Percentiles rank a stretch among this genome's conserved stretches.
These are phyloP conservation scores for Lantana camara DNA, from an alignment of 257 asterid genomes.

Conservation along the genomic window DNA sequence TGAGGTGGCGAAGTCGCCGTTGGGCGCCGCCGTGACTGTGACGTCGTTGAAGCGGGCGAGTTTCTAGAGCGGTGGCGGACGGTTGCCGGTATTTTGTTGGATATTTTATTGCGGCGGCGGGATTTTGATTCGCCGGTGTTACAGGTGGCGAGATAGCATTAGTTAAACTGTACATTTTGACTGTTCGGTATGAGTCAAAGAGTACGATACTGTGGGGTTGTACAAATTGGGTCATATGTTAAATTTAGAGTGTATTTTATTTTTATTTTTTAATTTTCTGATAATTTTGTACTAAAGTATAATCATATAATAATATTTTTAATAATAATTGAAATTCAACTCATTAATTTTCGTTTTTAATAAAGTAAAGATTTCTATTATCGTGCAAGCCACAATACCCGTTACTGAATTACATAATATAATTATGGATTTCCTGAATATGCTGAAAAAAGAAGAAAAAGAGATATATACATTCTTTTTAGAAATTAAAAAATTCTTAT, in stretches of 20 bases:
- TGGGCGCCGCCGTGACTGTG: constrained; percentile 67
- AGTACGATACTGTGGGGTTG: background rate
- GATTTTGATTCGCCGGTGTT: background rate
- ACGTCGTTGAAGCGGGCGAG: constrained; percentile 72
- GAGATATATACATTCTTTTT: too few relatives aligned
- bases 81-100: background rate
- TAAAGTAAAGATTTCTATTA: too few relatives aligned
- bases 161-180: background rate
- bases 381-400: too few relatives aligned
- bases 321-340: background rate
- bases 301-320: background rate
- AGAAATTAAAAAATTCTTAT: too few relatives aligned
- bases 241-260: background rate
- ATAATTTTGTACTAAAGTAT: background rate
- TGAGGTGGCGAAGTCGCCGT: constrained; percentile 59
- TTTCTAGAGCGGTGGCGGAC: constrained; percentile 33
- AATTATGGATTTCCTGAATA: too few relatives aligned
- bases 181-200: background rate
- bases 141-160: background rate
- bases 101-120: background rate
- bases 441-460: too few relatives aligned
- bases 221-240: background rate
- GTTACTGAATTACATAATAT: too few relatives aligned
- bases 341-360: too few relatives aligned
- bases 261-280: background rate